These are phyloP conservation scores for Pterocarpus macrocarpus DNA, from an alignment of 306 rosid species.

Conservation along the genomic window DNA sequence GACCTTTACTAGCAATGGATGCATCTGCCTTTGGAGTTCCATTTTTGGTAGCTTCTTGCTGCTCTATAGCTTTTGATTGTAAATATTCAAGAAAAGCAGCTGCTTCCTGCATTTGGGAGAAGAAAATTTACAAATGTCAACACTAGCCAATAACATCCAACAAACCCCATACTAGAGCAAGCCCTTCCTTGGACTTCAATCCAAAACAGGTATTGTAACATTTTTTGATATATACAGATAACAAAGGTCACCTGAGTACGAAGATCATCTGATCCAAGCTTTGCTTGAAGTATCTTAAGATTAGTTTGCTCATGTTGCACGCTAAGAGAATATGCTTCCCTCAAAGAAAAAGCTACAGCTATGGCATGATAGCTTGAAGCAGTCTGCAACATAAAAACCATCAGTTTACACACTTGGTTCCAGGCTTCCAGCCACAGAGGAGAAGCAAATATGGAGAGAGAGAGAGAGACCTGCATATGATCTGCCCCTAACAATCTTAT, in stretches of 20 bases:
- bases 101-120: constrained; percentile 73
- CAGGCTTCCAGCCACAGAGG: constrained; percentile 5
- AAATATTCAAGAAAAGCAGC: constrained; percentile 96
- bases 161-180: neutral
- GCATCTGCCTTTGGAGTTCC: constrained; percentile 93
- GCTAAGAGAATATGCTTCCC: constrained; percentile 95
- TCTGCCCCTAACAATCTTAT: constrained; percentile 90
- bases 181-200: constrained; percentile 6
- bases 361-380: constrained; percentile 99
- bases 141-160: neutral
- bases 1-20: constrained; percentile 96
- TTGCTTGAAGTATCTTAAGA: constrained; percentile 83
- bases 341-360: constrained; percentile 92
- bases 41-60: constrained; percentile 92
- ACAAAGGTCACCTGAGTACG: constrained; percentile 82
- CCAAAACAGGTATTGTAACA: constrained; percentile 3
- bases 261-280: constrained; percentile 92
- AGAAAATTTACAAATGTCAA: neutral
- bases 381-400: constrained; percentile 64
- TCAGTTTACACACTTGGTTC: neutral
- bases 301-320: constrained; percentile 98
- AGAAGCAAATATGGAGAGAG: neutral
- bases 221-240: constrained; percentile 20
- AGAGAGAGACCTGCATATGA: constrained; percentile 82
- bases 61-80: constrained; percentile 91